Base-by-base conservation (phyloP, 805 yeast species). In the Suhomyces pyralidae region DNA sequence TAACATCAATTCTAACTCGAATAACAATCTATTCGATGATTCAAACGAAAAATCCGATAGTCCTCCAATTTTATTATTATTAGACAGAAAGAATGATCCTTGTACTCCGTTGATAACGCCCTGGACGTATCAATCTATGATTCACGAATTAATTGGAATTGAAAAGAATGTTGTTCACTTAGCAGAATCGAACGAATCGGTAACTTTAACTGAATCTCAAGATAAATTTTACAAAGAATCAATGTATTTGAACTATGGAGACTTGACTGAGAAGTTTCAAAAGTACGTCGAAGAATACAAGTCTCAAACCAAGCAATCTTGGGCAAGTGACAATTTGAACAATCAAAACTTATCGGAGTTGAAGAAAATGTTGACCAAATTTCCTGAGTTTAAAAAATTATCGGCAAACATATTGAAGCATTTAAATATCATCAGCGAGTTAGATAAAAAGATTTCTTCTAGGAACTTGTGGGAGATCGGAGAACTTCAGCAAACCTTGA, bases 111-210 rank as follows among this genome's bases (percentile, higher is more conserved):
- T 94, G 28, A 71, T 94, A 47, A 82, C 86, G 40, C 99, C 98
- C 2, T 94, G 99, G 99, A 92, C 99, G 1, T 94, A 90, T 69
- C 98, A 93, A 65, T 88, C 97, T 2, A 93, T 94, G 98, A 90
- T 94, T 15, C 96, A 93, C 66, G 98, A 96, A 66, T 79, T 91
- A 20, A 74, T 94, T 28, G 96, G 93, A 2, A 88, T 94, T 53
- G 73, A 77, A 32, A 86, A 90, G 63, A 93, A 94, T 60, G 81
- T 92, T 2, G 96, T 90, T 3, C 86, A 83, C 59, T 46, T 49
- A 17, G 61, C 68, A 1, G 78, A 82, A 1, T 81, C 86, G 1
- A 83, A 80, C 25, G 76, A 70, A 51, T 71, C 65, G 55, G 59
- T 58, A 71, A 83, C 54, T 68, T 83, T 55, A 81, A 26, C 79